Evolutionary conservation across 495 filamentous ascomycete genomes (phyloP), one percentile per base, ranked within the genome.

Genomic region (Bathelium albidoporum): DNA sequence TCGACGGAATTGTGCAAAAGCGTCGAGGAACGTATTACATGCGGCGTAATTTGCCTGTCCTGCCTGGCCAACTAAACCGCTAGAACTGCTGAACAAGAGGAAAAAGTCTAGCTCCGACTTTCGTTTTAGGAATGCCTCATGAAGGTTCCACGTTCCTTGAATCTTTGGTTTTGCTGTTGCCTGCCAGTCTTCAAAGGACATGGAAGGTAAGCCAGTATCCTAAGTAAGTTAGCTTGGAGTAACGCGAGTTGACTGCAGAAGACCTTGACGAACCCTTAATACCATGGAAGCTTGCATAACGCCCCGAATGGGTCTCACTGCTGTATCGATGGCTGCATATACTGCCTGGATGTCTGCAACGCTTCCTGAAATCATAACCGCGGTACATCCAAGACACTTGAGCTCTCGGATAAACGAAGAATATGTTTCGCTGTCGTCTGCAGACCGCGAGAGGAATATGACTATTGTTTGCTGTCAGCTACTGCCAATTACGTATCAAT

Each of bases 1-100:
- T 29, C 62, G 65, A 31, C 65, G 62, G 55, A 60, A 61, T 22
- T 60, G 64, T 10, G 31, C 32, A n/a, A 67, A 52, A 14, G 65
- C 52, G 55, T 67, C 62, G 24, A 49, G 53, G 58, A 32, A 67
- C 1, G 62, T 45, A 44, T 67, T 67, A 24, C 44, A 32, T 4
- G 62, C 62, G 62, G 62, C 39, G 55, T 67, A 67, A 43, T 60
- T 61, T 28, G 65, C 62, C 41, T 67, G 65, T 7, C 31, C 61
- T 18, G 5, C 1, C 28, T 60, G 39, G 41, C 65, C 65, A 34
- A 65, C 39, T 16, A 67, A 22, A 31, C 55, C 62, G 10, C 43
- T 39, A 32, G 34, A 49, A 24, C 62, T 65, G 39, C 62, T 65
- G 53, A 67, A 58, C 36, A 60, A 1, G 36, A 64, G 7, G 43